Conservation (phyloP, 305 asterid species). For the Striga hermonthica region DNA sequence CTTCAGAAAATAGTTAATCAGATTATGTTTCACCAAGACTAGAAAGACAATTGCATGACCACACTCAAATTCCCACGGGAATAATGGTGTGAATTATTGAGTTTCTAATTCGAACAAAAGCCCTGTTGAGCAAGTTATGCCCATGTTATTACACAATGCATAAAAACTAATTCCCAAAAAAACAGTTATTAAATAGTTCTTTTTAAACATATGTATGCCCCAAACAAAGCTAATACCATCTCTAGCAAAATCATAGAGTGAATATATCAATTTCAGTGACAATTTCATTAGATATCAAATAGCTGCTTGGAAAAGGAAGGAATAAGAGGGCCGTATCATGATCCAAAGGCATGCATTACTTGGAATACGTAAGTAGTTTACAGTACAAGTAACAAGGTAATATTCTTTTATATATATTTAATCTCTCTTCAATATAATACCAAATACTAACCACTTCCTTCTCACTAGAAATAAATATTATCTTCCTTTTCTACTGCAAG, state of each 20-base stretch:
- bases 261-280: too few relatives aligned
- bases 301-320: too few relatives aligned
- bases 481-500: too few relatives aligned
- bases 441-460: too few relatives aligned
- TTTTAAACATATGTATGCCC: conserved; percentile 7
- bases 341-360: conserved; percentile 17
- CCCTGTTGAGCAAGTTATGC: too few relatives aligned
- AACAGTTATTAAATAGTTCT: neutral
- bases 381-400: conserved; percentile 14
- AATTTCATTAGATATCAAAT: too few relatives aligned
- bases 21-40: conserved; percentile 25
- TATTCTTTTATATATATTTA: conserved; percentile 4
- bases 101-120: too few relatives aligned
- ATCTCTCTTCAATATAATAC: neutral
- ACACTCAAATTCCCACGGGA: too few relatives aligned
- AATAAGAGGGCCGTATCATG: neutral
- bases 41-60: conserved; percentile 18
- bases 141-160: too few relatives aligned
- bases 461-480: too few relatives aligned
- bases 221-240: conserved; percentile 20
- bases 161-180: too few relatives aligned
- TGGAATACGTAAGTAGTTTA: neutral
- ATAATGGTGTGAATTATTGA: too few relatives aligned
- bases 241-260: conserved; percentile 15
- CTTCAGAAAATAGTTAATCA: conserved; percentile 42